Evolutionary conservation across 129 eudicot species (phyloP).

Genomic region (Oenanthe sinensis): DNA sequence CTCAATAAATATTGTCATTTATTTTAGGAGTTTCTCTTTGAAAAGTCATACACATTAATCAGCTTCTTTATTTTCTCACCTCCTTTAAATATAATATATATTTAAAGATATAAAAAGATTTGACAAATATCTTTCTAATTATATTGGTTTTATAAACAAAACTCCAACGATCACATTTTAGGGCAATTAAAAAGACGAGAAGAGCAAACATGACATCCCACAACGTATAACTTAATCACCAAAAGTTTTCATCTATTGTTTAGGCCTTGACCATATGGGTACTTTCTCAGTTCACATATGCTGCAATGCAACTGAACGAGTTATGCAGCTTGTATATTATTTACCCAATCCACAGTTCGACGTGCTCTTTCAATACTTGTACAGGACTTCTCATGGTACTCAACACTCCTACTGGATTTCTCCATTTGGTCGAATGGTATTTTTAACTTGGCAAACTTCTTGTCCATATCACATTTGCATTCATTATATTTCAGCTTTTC

Average conservation of each 20-base stretch:
- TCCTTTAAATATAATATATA: too few relatives aligned
- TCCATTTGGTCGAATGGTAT: conserved; percentile 56
- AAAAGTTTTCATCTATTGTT: conserved; percentile 16
- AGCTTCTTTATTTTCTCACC: too few relatives aligned
- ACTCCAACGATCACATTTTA: background rate
- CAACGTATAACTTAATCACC: background rate
- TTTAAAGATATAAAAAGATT: too few relatives aligned
- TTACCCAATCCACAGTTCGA: conserved; percentile 71
- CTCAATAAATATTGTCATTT: too few relatives aligned
- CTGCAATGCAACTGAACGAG: background rate
- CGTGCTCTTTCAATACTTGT: conserved; percentile 54
- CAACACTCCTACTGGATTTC: conserved; percentile 59
- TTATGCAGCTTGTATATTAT: conserved; percentile 32
- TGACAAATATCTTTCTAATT: too few relatives aligned
- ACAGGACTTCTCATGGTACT: conserved; percentile 48
- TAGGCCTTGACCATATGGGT: background rate
- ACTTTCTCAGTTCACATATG: conserved; percentile 9
- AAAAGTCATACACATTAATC: too few relatives aligned
- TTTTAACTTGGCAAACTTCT: conserved; percentile 34
- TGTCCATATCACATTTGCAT: conserved; percentile 27
- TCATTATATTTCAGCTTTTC: conserved; percentile 25
- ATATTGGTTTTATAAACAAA: too few relatives aligned
- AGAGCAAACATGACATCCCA: background rate
- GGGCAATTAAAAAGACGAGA: background rate
- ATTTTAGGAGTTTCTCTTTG: too few relatives aligned